Percentiles rank a stretch among this genome's conserved stretches.
Conservation (phyloP, 768 basidiomycete genomes). For the Mycena rosella region DNA sequence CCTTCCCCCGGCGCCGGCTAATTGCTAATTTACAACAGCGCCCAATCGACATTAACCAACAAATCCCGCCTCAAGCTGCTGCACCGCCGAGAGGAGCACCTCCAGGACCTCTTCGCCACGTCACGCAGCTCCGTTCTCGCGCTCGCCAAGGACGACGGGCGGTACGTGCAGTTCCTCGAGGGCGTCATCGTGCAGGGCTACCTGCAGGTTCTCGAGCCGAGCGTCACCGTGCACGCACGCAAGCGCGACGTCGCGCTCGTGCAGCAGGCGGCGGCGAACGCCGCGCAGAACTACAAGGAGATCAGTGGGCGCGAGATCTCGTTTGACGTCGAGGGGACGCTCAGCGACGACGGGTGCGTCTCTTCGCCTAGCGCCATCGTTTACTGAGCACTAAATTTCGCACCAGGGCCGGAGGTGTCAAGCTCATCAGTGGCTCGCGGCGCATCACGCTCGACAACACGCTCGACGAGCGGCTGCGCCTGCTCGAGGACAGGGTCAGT, state of each 20-base stretch:
- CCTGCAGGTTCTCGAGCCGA: conserved; percentile 84
- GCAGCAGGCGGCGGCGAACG: conserved; percentile 73
- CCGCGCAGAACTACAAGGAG: conserved; percentile 77
- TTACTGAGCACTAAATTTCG: neutral
- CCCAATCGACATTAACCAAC: conserved; percentile 96
- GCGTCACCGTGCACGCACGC: conserved; percentile 75
- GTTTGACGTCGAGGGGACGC: conserved; percentile 68
- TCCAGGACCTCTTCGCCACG: conserved; percentile 88
- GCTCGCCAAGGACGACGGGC: conserved; percentile 72
- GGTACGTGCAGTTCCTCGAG: conserved; percentile 87
- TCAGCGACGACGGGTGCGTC: conserved; percentile 78
- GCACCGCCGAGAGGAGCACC: conserved; percentile 90
- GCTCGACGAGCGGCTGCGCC: conserved; percentile 88
- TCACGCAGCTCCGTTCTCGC: conserved; percentile 74
- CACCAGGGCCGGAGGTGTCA: conserved; percentile 87
- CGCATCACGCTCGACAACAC: conserved; percentile 96
- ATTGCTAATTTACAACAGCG: conserved; percentile 58
- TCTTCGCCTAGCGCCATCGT: conserved; percentile 34
- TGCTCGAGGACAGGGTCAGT: conserved; percentile 92
- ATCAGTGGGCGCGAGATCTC: conserved; percentile 78
- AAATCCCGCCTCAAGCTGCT: conserved; percentile 93
- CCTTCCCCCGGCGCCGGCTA: neutral
- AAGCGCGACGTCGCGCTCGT: conserved; percentile 73
- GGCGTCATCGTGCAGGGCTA: conserved; percentile 88
- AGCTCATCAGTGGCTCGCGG: conserved; percentile 75